Conservation (phyloP, 1,139 yeast species). For the Lodderomyces jiufengensis region DNA sequence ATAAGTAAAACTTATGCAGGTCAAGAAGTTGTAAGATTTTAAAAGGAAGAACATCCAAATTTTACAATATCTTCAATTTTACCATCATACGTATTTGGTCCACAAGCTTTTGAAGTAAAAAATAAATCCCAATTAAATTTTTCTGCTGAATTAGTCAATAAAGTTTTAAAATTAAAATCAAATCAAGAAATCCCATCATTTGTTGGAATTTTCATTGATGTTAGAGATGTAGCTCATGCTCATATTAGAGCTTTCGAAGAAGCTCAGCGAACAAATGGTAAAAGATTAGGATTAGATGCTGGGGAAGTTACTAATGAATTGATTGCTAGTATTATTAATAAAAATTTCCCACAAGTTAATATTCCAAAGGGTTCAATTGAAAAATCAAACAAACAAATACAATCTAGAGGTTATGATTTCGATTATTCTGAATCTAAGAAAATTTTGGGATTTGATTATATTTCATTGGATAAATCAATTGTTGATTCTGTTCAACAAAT, state of each 20-base stretch:
- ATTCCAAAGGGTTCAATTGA: slow-evolving; percentile 17
- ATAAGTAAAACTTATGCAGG: slow-evolving; percentile 54
- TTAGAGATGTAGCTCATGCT: slow-evolving; percentile 51
- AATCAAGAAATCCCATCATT: slow-evolving; percentile 14
- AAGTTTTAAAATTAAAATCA: slow-evolving; percentile 18
- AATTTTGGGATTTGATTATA: slow-evolving; percentile 32
- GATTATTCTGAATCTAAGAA: slow-evolving; percentile 26
- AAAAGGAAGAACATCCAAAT: slow-evolving; percentile 28
- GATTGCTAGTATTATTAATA: slow-evolving; percentile 23
- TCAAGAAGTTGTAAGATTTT: slow-evolving; percentile 33
- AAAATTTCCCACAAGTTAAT: slow-evolving; percentile 14
- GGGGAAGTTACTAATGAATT: slow-evolving; percentile 22
- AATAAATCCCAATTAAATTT: slow-evolving; percentile 19
- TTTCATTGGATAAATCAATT: slow-evolving; percentile 29
- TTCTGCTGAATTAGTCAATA: slow-evolving; percentile 31
- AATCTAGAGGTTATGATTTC: slow-evolving; percentile 8
- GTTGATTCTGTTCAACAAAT: slow-evolving; percentile 29
- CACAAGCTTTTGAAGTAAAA: slow-evolving; percentile 35
- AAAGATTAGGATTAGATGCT: slow-evolving; percentile 28
- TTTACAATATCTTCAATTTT: slow-evolving; percentile 40
- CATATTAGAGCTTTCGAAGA: slow-evolving; percentile 43
- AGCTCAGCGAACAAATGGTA: slow-evolving; percentile 16
- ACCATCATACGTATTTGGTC: slow-evolving; percentile 50
- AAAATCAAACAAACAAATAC: slow-evolving; percentile 3
- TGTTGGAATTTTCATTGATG: slow-evolving; percentile 36